Evolutionary conservation across 495 filamentous ascomycete genomes (phyloP).

Genomic region (Massariosphaeria phaeospora): DNA sequence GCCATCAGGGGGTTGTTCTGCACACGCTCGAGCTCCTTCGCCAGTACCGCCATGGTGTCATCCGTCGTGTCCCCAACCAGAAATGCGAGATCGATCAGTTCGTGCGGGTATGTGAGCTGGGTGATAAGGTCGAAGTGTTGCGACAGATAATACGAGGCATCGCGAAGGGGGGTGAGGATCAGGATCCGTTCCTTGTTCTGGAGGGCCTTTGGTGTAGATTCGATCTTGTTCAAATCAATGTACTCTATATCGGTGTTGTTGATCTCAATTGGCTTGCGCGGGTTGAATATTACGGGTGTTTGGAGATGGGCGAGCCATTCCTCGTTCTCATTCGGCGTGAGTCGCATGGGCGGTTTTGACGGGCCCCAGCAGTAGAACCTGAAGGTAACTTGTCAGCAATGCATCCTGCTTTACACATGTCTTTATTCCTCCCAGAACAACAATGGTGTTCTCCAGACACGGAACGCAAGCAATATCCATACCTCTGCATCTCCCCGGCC

Average conservation of each 20-base stretch:
- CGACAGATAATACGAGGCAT: slow-evolving; percentile 72
- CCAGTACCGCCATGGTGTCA: slow-evolving; percentile 77
- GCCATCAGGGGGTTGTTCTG: slow-evolving; percentile 66
- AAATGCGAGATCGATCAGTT: slow-evolving; percentile 92
- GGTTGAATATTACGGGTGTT: slow-evolving; percentile 93
- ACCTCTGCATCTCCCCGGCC: slow-evolving; percentile 90
- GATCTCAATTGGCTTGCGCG: slow-evolving; percentile 78
- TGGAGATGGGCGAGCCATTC: slow-evolving; percentile 83
- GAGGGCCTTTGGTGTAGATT: slow-evolving; percentile 71
- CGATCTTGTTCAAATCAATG: slow-evolving; percentile 80
- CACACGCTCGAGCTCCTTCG: slow-evolving; percentile 77
- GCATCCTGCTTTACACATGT: not conserved
- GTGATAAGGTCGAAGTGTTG: slow-evolving; percentile 92
- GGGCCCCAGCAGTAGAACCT: slow-evolving; percentile 98
- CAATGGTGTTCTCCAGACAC: not conserved
- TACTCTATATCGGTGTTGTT: slow-evolving; percentile 72
- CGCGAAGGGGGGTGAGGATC: slow-evolving; percentile 88
- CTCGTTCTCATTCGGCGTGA: slow-evolving; percentile 82
- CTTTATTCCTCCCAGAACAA: not conserved
- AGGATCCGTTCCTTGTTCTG: slow-evolving; percentile 84
- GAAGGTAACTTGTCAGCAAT: slow-evolving; percentile 17
- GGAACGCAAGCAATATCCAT: slow-evolving; percentile 32
- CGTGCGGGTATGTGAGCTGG: slow-evolving; percentile 87
- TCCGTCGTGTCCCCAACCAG: slow-evolving; percentile 87
- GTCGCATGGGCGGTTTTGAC: slow-evolving; percentile 85